phyloP scores from a whole-genome alignment of 2,329 filamentous ascomycete species.

The Phaeosphaeriaceae sp. region DNA sequence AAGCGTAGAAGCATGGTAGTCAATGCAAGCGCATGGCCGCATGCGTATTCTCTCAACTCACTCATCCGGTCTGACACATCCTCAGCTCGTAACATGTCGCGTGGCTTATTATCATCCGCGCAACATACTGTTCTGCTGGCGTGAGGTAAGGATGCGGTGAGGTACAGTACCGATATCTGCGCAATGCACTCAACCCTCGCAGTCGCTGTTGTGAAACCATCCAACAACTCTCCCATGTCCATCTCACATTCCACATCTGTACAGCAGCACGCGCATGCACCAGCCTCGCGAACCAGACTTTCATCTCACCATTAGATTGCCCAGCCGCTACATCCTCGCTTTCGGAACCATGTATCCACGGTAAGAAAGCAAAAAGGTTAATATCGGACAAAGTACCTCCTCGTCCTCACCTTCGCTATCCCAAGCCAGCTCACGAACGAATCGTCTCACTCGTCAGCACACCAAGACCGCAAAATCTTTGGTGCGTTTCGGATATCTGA shows the following conservation, averaged over 20 bases:
- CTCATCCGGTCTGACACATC: not conserved
- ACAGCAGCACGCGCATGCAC: no score
- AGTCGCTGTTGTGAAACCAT: not conserved
- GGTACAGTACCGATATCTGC: not conserved
- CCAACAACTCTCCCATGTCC: not conserved
- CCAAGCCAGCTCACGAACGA: not conserved
- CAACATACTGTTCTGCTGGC: no score
- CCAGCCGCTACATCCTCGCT: no score
- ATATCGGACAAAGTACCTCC: not conserved
- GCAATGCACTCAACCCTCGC: not conserved
- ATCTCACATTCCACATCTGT: not conserved
- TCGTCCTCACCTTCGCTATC: no score
- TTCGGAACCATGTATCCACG: no score
- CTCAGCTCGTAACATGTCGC: not conserved
- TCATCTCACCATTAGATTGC: not conserved
- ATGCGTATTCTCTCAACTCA: no score
- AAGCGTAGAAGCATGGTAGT: no score
- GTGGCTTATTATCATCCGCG: not conserved
- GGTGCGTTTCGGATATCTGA: not conserved
- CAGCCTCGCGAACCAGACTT: not conserved
- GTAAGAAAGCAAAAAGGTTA: no score
- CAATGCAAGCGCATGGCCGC: no score
- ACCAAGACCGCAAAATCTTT: not conserved
- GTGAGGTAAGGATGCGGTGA: no score
- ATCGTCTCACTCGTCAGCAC: not conserved